Percentiles rank a stretch among this genome's conserved stretches.
phyloP scores from a whole-genome alignment of 2,329 filamentous ascomycete genomes.

The Pezicula carpinea region DNA sequence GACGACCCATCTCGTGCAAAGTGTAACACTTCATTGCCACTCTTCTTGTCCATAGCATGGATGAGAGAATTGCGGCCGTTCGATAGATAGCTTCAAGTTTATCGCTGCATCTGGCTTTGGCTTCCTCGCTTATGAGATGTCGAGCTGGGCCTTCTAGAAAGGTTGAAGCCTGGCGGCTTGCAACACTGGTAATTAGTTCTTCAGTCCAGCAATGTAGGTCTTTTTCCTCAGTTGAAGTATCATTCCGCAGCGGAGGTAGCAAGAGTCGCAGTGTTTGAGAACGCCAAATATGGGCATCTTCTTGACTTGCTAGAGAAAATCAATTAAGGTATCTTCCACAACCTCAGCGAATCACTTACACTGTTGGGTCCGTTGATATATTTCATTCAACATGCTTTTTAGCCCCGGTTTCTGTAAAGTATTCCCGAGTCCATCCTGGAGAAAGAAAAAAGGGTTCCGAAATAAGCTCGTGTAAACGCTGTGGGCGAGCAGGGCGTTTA shows the following conservation, averaged over 20 bases:
- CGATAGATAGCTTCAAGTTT: constrained; percentile 9
- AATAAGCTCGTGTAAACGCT: constrained; percentile 8
- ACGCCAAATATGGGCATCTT: constrained; percentile 17
- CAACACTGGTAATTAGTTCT: neutral
- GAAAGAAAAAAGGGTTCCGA: constrained; percentile 10
- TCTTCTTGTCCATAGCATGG: constrained; percentile 15
- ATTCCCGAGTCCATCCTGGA: neutral
- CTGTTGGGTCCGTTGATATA: constrained; percentile 3
- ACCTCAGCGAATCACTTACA: constrained; percentile 4
- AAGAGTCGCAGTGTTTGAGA: constrained; percentile 14
- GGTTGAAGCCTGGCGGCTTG: constrained; percentile 2
- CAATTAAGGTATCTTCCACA: neutral
- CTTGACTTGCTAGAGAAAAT: constrained; percentile 7
- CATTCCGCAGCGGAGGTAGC: constrained; percentile 5
- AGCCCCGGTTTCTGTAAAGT: neutral
- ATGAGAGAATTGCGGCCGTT: constrained; percentile 11
- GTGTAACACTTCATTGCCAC: constrained; percentile 4
- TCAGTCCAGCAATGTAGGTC: neutral
- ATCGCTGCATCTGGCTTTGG: neutral
- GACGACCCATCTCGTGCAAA: neutral
- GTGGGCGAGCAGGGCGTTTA: constrained; percentile 14
- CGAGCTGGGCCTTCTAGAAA: constrained; percentile 8
- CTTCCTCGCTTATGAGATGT: constrained; percentile 2
- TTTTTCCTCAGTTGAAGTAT: constrained; percentile 3
- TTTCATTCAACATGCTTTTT: constrained; percentile 3